Conservation (phyloP, 1,284 basidiomycete genomes). For the Amylostereum chailletii region DNA sequence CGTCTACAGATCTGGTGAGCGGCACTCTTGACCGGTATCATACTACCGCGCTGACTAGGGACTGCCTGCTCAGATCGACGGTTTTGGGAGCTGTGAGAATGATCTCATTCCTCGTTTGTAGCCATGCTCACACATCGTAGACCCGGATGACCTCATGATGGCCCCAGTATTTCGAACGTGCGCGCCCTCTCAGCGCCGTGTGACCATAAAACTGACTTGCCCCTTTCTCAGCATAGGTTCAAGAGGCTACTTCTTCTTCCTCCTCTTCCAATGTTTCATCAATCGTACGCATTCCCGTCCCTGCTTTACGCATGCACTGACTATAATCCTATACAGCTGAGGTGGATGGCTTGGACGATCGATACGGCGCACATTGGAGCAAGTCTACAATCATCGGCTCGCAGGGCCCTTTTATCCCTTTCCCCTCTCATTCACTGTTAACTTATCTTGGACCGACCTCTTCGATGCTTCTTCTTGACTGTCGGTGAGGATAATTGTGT, state of each 20-base stretch:
- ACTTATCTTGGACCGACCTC: slow-evolving; percentile 66
- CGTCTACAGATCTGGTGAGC: slow-evolving; percentile 33
- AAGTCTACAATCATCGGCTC: slow-evolving; percentile 71
- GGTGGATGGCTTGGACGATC: slow-evolving; percentile 64
- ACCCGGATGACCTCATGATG: slow-evolving; percentile 72
- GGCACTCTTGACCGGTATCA: not conserved
- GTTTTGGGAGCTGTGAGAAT: slow-evolving; percentile 79
- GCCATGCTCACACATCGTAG: slow-evolving; percentile 29
- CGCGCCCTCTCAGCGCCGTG: slow-evolving; percentile 13
- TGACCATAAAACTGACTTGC: not conserved
- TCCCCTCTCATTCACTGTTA: slow-evolving; percentile 77
- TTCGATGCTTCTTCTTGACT: slow-evolving; percentile 75
- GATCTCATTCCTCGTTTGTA: not conserved
- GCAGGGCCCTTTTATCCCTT: slow-evolving; percentile 68
- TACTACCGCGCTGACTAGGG: not conserved
- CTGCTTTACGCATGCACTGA: not conserved
- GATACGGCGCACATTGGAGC: slow-evolving; percentile 50
- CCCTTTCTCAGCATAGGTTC: slow-evolving; percentile 53
- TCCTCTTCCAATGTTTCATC: slow-evolving; percentile 89
- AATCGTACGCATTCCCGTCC: slow-evolving; percentile 40
- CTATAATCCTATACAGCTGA: slow-evolving; percentile 34
- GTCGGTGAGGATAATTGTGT: slow-evolving; percentile 44
- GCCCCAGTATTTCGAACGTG: slow-evolving; percentile 74
- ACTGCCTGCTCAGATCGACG: slow-evolving; percentile 63
- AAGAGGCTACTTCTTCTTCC: slow-evolving; percentile 84